Evolutionary conservation across 116 monocot genomes (phyloP), one percentile per base, ranked within the genome.

Genomic region (Thalassia testudinum): DNA sequence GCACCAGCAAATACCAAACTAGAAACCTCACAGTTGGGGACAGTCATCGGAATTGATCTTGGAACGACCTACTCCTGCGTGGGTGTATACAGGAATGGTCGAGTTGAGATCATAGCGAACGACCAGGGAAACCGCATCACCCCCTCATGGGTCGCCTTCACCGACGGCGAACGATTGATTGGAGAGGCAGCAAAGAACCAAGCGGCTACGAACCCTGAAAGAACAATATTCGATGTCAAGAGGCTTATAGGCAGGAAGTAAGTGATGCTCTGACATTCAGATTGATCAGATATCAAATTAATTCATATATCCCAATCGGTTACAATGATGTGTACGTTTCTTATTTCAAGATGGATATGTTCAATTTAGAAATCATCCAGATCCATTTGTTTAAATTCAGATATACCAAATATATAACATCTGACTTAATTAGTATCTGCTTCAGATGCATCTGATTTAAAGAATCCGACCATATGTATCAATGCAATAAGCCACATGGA

Each of bases 61-160:
- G 73, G 73, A 0, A 73, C 73, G 8, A 72, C 66, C 0, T 66
- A 66, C 22, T 72, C 72, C 0, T 72, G 72, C 59, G 71, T 71
- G 57, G 71, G 71, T 52, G 71, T 71, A 1, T 71, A 71, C 59
- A 71, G 53, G 71, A 71, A 71, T 59, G 71, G 71, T 58, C 71
- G 62, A 25, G 78, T 78, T 47, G 78, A 78, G 62, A 78, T 78
- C 49, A 74, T 78, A 53, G 78, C 78, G 43, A 78, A 78, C 18
- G 78, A 78, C 53, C 78, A 78, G 62, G 78, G 78, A 28, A 78
- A 78, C 47, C 69, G 78, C 44, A 78, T 73, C 23, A 78, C 78
- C n/a, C 78, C 78, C 10, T 74, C 78, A 2, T 71, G 71, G 72
- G 72, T 72, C 19, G 72, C 66, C 13, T 72, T 72, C 50, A 62